Evolutionary conservation across 176 grass and related monocot species (phyloP).

Genomic region (Musa acuminata): DNA sequence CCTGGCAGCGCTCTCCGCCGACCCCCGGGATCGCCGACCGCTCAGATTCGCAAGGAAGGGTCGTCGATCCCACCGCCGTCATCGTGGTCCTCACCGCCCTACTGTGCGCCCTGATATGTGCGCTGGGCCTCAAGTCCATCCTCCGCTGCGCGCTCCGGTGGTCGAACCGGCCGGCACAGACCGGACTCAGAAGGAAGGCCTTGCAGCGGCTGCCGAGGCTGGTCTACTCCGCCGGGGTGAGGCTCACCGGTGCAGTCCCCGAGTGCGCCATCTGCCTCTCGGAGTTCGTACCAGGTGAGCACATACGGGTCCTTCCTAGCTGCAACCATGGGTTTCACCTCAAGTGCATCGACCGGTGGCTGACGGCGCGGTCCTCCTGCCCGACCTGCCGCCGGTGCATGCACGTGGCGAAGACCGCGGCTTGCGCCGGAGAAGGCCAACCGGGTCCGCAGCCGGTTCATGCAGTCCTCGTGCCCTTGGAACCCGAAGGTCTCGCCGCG

Average conservation of each 20-base stretch:
- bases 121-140: neutral
- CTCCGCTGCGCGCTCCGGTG: neutral
- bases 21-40: neutral
- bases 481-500: neutral
- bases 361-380: neutral
- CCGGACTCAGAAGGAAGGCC: neutral
- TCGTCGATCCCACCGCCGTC: neutral
- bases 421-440: neutral
- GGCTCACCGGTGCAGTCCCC: neutral
- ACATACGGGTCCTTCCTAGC: neutral
- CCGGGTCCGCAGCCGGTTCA: neutral
- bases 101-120: neutral
- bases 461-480: neutral
- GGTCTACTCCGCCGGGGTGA: neutral
- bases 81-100: neutral
- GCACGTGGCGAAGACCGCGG: neutral
- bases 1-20: neutral
- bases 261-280: constrained; percentile 6
- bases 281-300: neutral
- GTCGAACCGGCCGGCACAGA: neutral
- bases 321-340: constrained; percentile 1
- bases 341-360: constrained; percentile 11
- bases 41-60: neutral
- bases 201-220: neutral
- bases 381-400: neutral